A percentile compares a stretch with the other conserved stretches of the same genome.
phyloP scores from a whole-genome alignment of 768 basidiomycete genomes.

The Grammothele lineata region DNA sequence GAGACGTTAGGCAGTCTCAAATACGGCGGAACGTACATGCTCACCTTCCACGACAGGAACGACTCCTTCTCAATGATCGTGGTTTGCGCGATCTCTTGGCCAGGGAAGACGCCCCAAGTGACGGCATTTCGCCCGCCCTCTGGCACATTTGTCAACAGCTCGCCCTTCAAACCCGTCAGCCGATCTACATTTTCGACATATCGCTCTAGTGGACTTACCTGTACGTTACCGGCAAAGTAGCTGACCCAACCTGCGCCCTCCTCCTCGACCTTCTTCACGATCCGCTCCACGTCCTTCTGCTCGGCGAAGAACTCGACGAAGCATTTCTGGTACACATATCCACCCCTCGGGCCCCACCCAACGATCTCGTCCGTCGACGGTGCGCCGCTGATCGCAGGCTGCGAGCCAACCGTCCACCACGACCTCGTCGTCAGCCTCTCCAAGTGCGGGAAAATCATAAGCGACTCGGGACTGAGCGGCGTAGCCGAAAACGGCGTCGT shows the following conservation, averaged over 20 bases:
- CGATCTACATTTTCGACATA: no score
- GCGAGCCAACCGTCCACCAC: slow-evolving; percentile 97
- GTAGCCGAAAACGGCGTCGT: slow-evolving; percentile 87
- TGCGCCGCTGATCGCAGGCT: slow-evolving; percentile 86
- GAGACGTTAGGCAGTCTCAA: not conserved
- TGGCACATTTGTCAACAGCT: slow-evolving; percentile 73
- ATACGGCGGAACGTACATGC: slow-evolving; percentile 10
- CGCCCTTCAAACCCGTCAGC: slow-evolving; percentile 50
- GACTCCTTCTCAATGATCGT: slow-evolving; percentile 96
- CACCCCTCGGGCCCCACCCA: slow-evolving; percentile 91
- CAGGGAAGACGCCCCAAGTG: slow-evolving; percentile 98
- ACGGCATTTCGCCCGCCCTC: slow-evolving; percentile 87
- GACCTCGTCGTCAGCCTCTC: slow-evolving; percentile 70
- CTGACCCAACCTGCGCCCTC: slow-evolving; percentile 67
- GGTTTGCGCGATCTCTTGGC: slow-evolving; percentile 92
- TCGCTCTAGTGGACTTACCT: slow-evolving; percentile 56
- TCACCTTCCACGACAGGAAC: slow-evolving; percentile 95
- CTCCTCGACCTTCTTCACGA: slow-evolving; percentile 54
- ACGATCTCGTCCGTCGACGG: slow-evolving; percentile 71
- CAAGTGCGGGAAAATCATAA: slow-evolving; percentile 72
- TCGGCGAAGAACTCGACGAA: slow-evolving; percentile 96
- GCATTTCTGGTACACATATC: slow-evolving; percentile 96
- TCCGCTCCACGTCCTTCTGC: slow-evolving; percentile 46
- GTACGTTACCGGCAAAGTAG: slow-evolving; percentile 79
- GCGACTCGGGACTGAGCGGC: slow-evolving; percentile 79